Evolutionary conservation across 371 early-diverging fungal species (phyloP), one percentile per base, ranked within the genome.

Genomic region (Actinomortierella ambigua): DNA sequence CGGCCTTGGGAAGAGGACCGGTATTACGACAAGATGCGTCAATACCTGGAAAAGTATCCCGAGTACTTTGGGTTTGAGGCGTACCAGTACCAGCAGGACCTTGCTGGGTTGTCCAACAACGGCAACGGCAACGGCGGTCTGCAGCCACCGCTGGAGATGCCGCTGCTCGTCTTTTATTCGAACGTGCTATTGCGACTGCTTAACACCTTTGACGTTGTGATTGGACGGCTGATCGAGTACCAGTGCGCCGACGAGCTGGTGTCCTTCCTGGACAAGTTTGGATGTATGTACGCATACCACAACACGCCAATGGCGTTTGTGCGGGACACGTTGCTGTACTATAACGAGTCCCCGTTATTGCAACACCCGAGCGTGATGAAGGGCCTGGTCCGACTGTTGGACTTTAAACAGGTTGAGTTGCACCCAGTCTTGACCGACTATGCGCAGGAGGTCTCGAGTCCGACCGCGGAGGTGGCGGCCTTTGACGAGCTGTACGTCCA

Each of bases 11-110:
- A 83, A 28, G 92, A 91, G 61, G 85, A 86, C 59, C 79, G 83
- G 29, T 86, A 86, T 46, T 85, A 88, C 67, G 81, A 82, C 17
- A 91, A 90, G 49, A 69, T 91, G 15, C 81, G 81, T 68, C 75
- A 77, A 40, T 93, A 89, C 58, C 67, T 90, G 41, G 68, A 77
- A 4, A 81, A 82, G 23, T 92, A 79, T 63, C 93, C 92, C 0
- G 93, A 93, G 63, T 90, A 83, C 63, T 82, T 84, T 59, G 88
- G 90, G 61, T 89, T 88, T 63, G 93, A 93, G 58, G 88, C 84
- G 0, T 86, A 80, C 65, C 83, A 86, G 69, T 49, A 68, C 15
- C 68, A 77, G 29, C 34, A 6, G 34, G 34, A 34, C 11, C 34
- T 11, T 34, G 34, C 34, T 4, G 34, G 34, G 11, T 34, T 34